Base-by-base conservation (phyloP, 345 rosid genomes). In the Schrenkiella parvula region DNA sequence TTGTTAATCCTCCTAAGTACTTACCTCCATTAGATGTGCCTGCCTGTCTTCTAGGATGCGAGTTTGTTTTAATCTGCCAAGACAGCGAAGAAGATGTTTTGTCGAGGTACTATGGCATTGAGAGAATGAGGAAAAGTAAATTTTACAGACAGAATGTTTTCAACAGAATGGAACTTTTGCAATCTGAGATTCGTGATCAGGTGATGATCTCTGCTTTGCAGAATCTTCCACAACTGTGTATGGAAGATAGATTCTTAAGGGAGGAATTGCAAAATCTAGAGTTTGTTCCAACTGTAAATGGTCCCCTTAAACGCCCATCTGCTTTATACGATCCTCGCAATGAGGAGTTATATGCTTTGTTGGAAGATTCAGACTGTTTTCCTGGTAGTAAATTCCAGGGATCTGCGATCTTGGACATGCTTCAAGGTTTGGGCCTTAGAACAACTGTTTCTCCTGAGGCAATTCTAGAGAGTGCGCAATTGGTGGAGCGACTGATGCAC, bases 261-360 rank as follows among this genome's bases (percentile, higher is more conserved):
- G 92, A 88, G 34, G 81, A 62, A 75, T 72, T 93, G 80, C 87
- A 78, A 83, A 83, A 76, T 61, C 84, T 93, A 82, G 97, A 87
- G 74, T 93, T 93, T 74, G 88, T 93, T 44, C 97, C 98, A 66
- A 93, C 90, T 31, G 44, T 51, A 53, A 78, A 79, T 66, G 97
- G 96, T 72, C 65, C 38, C 67, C 60, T 87, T 46, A 90, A 80
- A 82, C 71, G 83, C 74, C 97, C 98, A 60, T 76, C 81, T 64
- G 83, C 68, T 52, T 82, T 93, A 54, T 79, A 93, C 56, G 98
- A 93, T 86, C 96, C 96, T 77, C 96, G 98, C 54, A 83, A 82
- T 71, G 95, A 88, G 67, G 98, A 93, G 81, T 78, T 88, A 72
- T 82, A 76, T 82, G 91, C 89, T 80, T 84, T 93, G 79, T 79